Evolutionary conservation across 2,329 filamentous ascomycete species (phyloP), one percentile per base, ranked within the genome.

Genomic region (Herpotrichia juniperi): DNA sequence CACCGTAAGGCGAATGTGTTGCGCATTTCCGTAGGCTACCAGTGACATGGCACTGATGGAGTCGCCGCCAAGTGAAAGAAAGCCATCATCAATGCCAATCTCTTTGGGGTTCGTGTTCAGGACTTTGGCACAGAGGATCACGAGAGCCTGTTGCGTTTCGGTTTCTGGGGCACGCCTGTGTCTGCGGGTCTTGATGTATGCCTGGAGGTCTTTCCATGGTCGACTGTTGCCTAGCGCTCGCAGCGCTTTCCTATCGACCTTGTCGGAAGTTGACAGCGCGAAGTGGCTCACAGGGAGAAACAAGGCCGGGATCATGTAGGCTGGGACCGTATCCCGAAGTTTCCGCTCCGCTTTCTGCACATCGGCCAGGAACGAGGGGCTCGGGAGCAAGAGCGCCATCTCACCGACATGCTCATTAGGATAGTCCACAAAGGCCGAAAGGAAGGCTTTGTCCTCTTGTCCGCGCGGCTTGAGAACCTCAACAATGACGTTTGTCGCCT

Each of bases 1-100:
- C 11, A 81, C 78, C 10, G 72, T 77, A 22, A 81, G 62, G 9
- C 74, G 71, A 51, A 81, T 66, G 1, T 76, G 76, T 31, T 68
- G 64, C 58, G 78, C 78, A 42, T 77, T 78, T 53, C 76, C 80
- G 31, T 77, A 70, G 1, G 75, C 75, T 50, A 79, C 73, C 32
- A 79, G 78, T 42, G 78, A 78, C 74, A 81, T 80, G 0, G 79
- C 78, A 32, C 78, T 78, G 47, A 81, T 80, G 0, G 78, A 80
- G 50, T 81, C 79, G 45, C 79, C 79, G 28, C 78, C 78, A 2
- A 80, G 58, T 12, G 71, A 75, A 4, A 81, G 57, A 54, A 81
- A 81, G 1, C 67, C 54, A 8, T 64, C 59, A 32, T 69, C 62
- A 12, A 69, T 51, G 6, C 60, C 30, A 34, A 71, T 60, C 50